Base-by-base conservation (phyloP, 2,329 filamentous ascomycete species). In the Paramyrothecium roridum region DNA sequence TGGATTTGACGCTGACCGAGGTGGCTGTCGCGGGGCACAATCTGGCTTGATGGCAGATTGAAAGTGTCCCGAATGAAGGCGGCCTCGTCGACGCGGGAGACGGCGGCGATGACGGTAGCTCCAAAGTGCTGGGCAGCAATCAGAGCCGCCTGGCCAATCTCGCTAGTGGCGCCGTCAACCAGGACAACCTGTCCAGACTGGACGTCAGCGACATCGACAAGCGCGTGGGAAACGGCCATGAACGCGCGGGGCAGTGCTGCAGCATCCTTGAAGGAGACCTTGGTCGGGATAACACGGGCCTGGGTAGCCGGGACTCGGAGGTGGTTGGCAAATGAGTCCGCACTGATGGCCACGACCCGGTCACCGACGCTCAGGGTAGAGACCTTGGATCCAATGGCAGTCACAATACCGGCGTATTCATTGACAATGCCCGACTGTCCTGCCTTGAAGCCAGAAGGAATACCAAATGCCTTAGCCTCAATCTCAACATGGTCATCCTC, bases 151-250 rank as follows among this genome's bases (percentile, higher is more conserved):
- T 64, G 64, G 4, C 59, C 62, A 12, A 55, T 23, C 12, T 34
- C 56, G 19, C 57, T 58, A n/a, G 61, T 47, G 2, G 59, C 62
- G 12, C 48, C 53, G 46, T 64, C 59, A 8, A 66, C 55, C 3
- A 66, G 54, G 20, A 63, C 54, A 4, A 49, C 48, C 21, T 66
- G 61, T 7, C 58, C 59, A 11, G 53, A 19, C 33, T 56, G 46
- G 22, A 65, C 11, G 11, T 57, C 50, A n/a, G 56, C 62, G n/a
- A 64, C 48, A 23, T 63, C 54, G 17, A 59, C 17, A 3, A 65
- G 54, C 8, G 58, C 54, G 40, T 61, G 48, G 17, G 21, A 12
- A 10, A 19, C 48, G 22, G 48, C 48, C 48, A 50, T 50, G 23
- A 50, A 50, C 30, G 48, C 48, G 17, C 20, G 48, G 17, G 48